Base-by-base conservation (phyloP, 768 basidiomycete genomes). In the Lactarius vividus region DNA sequence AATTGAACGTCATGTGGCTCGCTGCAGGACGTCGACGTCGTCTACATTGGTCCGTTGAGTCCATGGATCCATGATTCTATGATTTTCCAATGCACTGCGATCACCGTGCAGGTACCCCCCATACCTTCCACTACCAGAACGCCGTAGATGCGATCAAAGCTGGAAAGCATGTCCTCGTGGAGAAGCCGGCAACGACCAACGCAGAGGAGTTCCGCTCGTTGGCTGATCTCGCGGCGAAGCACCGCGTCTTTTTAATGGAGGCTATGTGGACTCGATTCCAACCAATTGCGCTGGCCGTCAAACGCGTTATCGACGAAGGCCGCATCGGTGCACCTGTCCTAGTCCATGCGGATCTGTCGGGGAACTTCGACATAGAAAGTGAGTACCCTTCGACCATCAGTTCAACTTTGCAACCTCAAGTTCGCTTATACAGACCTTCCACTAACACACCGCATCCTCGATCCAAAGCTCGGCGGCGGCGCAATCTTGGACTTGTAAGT, bases 181-280 rank as follows among this genome's bases (percentile, higher is more conserved):
- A 96, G 76, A 96, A 96, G 72, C 91, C 92, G 0, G 88, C 91
- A 59, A 95, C 94, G 1, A 83, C 80, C 67, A 94, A 93, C 72
- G 79, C 82, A 6, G 83, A 87, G 2, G 92, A 96, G 73, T 80
- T 93, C 26, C 83, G 85, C n/a, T 84, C 87, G 55, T 82, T 96
- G 28, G 78, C 94, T 23, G 78, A 78, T 11, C 82, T 91, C 23
- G 92, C 94, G 2, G 89, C 89, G 74, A 84, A 91, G 73, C 79
- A 88, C 71, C 84, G 86, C 20, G 82, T 94, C 1, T 96, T 96
- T 80, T 85, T 96, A 71, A 95, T 96, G 93, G 94, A 96, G 77
- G 92, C 90, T 0, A 80, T 94, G 76, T 94, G 92, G 91, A 93
- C 92, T 40, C 82, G 90, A 40, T 92, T 92, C 79, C 87, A 89